These are phyloP conservation scores for Starmera caribaea DNA, from an alignment of 805 yeast species.

Conservation along the genomic window DNA sequence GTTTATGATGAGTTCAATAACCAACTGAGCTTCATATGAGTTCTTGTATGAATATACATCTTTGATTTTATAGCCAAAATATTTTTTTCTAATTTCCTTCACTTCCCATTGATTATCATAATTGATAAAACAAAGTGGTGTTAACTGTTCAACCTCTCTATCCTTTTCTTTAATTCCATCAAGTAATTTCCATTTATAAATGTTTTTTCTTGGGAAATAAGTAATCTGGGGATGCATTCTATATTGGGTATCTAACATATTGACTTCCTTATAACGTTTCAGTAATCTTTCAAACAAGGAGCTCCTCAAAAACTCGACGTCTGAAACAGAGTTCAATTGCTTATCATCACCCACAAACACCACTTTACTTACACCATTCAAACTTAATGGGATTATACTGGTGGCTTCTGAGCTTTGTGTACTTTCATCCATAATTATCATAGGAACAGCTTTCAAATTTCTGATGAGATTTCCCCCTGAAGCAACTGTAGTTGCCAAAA, in stretches of 20 bases:
- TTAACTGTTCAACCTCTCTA: constrained; percentile 35
- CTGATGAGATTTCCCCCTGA: constrained; percentile 61
- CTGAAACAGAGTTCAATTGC: constrained; percentile 64
- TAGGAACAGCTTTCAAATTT: constrained; percentile 51
- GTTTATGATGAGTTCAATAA: constrained; percentile 37
- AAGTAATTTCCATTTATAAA: constrained; percentile 37
- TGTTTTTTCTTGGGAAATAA: constrained; percentile 44
- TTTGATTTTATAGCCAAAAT: constrained; percentile 26
- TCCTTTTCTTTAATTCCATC: constrained; percentile 52
- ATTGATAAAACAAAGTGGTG: constrained; percentile 55
- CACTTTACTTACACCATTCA: constrained; percentile 56
- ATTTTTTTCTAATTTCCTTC: constrained; percentile 38
- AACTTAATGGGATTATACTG: constrained; percentile 59
- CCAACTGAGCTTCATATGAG: constrained; percentile 37
- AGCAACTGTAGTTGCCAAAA: constrained; percentile 63
- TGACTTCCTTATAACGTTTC: constrained; percentile 48
- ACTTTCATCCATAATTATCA: constrained; percentile 70
- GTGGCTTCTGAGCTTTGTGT: constrained; percentile 70
- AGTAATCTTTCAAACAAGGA: constrained; percentile 63
- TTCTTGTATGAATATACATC: constrained; percentile 55
- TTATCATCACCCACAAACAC: constrained; percentile 71
- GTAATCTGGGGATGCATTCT: constrained; percentile 60
- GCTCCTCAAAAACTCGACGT: constrained; percentile 54
- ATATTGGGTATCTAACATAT: constrained; percentile 61
- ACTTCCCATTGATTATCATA: constrained; percentile 31